These are phyloP conservation scores for Gymnopilus dilepis DNA, from an alignment of 768 basidiomycete species.

Conservation along the genomic window DNA sequence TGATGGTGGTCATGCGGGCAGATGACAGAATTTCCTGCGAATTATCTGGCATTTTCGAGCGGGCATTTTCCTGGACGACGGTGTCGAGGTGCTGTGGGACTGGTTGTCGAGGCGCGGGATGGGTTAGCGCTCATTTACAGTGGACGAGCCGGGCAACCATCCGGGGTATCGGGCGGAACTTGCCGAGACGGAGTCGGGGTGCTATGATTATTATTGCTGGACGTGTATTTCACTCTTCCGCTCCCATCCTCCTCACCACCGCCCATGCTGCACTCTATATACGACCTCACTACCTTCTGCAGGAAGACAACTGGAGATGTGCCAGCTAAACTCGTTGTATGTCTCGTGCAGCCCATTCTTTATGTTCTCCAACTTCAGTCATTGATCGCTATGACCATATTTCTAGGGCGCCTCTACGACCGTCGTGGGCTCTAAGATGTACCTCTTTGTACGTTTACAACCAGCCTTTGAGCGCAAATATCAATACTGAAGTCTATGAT, in stretches of 20 bases:
- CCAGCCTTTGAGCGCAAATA: neutral
- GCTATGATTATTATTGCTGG: slow-evolving; percentile 15
- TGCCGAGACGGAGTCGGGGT: slow-evolving; percentile 24
- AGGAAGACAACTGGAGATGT: slow-evolving; percentile 85
- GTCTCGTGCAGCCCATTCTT: slow-evolving; percentile 33
- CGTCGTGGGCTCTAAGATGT: slow-evolving; percentile 86
- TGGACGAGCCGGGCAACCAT: neutral
- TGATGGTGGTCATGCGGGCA: neutral
- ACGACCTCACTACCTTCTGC: slow-evolving; percentile 87
- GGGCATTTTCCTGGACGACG: too few relatives aligned
- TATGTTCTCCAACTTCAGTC: neutral
- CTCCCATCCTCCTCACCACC: slow-evolving; percentile 20
- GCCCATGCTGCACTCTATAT: slow-evolving; percentile 74
- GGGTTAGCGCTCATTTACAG: neutral
- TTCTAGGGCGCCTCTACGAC: slow-evolving; percentile 88
- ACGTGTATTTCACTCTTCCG: slow-evolving; percentile 23
- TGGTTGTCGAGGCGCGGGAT: neutral
- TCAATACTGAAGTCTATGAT: slow-evolving; percentile 11
- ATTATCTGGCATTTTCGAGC: too few relatives aligned
- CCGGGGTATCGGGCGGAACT: neutral
- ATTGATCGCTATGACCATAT: slow-evolving; percentile 15
- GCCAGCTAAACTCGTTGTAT: slow-evolving; percentile 85
- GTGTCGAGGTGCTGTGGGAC: too few relatives aligned
- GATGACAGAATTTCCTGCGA: neutral
- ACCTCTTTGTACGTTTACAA: slow-evolving; percentile 75